Evolutionary conservation across 2,329 filamentous ascomycete species (phyloP), one percentile per base, ranked within the genome.

Genomic region (Talaromyces sp.): DNA sequence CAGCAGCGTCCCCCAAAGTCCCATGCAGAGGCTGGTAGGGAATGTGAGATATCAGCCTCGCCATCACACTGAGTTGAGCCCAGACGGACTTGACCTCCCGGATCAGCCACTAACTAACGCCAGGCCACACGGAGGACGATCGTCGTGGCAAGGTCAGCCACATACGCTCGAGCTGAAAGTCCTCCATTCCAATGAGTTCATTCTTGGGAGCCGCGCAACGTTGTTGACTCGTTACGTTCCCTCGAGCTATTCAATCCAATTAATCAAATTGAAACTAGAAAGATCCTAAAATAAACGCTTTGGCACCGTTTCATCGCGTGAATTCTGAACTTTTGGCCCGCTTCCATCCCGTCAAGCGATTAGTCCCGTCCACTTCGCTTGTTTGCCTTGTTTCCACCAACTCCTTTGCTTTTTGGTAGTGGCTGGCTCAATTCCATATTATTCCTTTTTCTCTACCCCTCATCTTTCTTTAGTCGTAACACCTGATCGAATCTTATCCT

Each of bases 21-120:
- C 54, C 46, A 47, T 54, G 55, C 54, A 54, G 51, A 58, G 57
- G 55, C 51, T 56, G 60, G 55, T 44, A 33, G 53, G 47, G 58
- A 65, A 65, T 66, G 61, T 67, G 65, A 65, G 64, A 64, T 65
- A 61, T 67, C 65, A 56, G 49, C 40, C 51, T 54, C 41, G 32
- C 45, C 33, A 35, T 35, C n/a, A 14, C 17, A 17, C 36, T 39
- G 36, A 47, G 52, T 16, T 39, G 40, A 47, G 51, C 30, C 27
- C 48, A 42, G 36, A 40, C 36, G 52, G 44, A 54, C 51, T 55
- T 27, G 20, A 10, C 7, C 37, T 55, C 45, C 49, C 59, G 55
- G 51, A 57, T 61, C 55, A 50, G 52, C 62, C 56, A 62, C 57
- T 52, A 56, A 58, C 37, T 27, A 27, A 27, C 4, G 42, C 48